Percentiles rank a stretch among this genome's conserved stretches.
Evolutionary conservation across 345 rosid genomes (phyloP).

Genomic region (Populus simonii): DNA sequence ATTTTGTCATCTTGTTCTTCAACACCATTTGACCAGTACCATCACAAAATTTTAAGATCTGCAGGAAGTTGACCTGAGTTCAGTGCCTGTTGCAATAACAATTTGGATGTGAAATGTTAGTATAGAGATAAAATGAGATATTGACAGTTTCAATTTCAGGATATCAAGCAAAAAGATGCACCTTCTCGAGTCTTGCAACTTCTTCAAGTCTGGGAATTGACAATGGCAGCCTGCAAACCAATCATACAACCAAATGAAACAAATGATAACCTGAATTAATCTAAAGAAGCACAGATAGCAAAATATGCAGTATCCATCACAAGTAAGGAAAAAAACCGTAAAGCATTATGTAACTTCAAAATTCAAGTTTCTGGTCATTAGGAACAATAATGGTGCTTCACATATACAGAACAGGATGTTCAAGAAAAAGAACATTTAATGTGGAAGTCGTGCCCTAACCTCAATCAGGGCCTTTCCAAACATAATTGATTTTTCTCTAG

Average conservation of each 20-base stretch:
- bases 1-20: conserved; percentile 45
- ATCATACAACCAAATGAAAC: conserved; percentile 14
- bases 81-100: conserved; percentile 59
- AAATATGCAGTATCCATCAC: neutral
- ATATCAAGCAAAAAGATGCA: conserved; percentile 15
- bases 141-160: neutral
- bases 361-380: neutral
- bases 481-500: neutral
- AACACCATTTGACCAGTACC: conserved; percentile 22
- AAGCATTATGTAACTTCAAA: neutral
- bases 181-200: conserved; percentile 98
- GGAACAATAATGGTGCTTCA: neutral
- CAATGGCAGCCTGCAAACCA: conserved; percentile 88
- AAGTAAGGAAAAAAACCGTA: neutral
- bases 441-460: neutral
- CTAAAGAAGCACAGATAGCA: neutral
- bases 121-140: conserved; percentile 5
- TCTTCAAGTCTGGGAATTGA: conserved; percentile 99
- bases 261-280: neutral
- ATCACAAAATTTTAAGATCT: conserved; percentile 59
- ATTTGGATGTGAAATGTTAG: conserved; percentile 22
- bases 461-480: neutral
- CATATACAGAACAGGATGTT: neutral
- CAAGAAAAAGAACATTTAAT: neutral
- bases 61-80: conserved; percentile 93